Evolutionary conservation across 2,329 filamentous ascomycete species (phyloP), one percentile per base, ranked within the genome.

Genomic region (Fusarium mangiferae): DNA sequence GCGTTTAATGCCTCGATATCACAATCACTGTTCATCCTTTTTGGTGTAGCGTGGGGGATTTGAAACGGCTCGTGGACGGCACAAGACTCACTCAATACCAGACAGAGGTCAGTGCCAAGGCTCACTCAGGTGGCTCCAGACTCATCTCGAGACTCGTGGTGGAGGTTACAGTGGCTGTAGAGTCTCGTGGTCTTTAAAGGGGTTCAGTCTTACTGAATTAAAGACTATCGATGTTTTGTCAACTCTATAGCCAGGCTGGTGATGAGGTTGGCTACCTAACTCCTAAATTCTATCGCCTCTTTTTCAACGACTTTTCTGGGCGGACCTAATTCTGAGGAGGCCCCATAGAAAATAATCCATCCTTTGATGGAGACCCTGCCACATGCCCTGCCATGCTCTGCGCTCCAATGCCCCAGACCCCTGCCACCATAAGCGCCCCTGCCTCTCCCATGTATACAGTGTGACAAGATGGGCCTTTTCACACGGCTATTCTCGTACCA

Each of bases 401-500:
- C 65, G 51, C 66, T 68, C 33, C 33, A 33, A 62, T 62, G 20
- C 38, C 42, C 42, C 30, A 46, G 54, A 61, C 51, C 67, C 67
- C 67, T 70, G 66, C 66, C 67, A 55, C 36, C 60, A 66, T 70
- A 70, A 70, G 67, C 67, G 67, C 66, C 67, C 66, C 67, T 70
- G 66, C 67, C 67, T 49, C 59, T 39, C 38, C 7, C 18, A 65
- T 59, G 74, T 76, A 76, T 62, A 73, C 74, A 75, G 74, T 76
- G 74, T 56, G 60, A 33, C 12, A 7, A 7, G 11, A 6, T 7
- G 0, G 18, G 15, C 3, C 30, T 15, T 35, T 55, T 60, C 55
- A 62, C 65, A 76, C 71, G 57, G 74, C 33, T 45, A 46, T 44
- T 48, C 64, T 75, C 74, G 74, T 76, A 75, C 74, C 74, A 76